A percentile compares a stretch with the other conserved stretches of the same genome.
Conservation (phyloP, 106 monocot species). For the Hemerocallis citrina region DNA sequence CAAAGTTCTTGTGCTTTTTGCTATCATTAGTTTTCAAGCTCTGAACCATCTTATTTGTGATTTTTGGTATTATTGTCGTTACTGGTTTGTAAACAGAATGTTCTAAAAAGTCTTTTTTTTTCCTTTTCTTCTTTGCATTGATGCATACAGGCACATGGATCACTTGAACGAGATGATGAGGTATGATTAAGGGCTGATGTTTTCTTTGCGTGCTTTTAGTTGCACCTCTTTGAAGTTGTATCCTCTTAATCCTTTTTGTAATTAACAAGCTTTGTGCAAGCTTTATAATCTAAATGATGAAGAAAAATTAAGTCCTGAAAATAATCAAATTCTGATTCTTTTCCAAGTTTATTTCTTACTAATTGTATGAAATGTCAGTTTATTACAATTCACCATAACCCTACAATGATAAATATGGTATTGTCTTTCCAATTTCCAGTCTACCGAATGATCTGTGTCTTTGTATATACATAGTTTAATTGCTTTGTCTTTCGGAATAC, state of each 20-base stretch:
- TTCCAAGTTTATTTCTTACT: not conserved
- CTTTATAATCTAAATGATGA: not conserved
- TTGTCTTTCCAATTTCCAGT: not conserved
- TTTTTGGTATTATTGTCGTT: no score
- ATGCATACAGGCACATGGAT: constrained; percentile 50
- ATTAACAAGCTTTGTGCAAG: not conserved
- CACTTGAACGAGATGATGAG: constrained; percentile 68
- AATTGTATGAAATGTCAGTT: not conserved
- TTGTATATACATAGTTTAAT: not conserved
- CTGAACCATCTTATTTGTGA: no score
- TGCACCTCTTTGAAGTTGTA: not conserved
- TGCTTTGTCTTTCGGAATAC: not conserved
- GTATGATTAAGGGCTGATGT: constrained; percentile 13
- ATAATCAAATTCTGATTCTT: not conserved
- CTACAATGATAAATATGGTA: not conserved
- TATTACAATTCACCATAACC: not conserved
- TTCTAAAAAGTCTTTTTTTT: not conserved
- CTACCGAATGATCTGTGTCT: not conserved
- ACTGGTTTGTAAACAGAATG: not conserved
- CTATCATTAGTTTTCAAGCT: no score
- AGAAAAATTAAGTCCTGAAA: not conserved
- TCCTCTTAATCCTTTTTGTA: not conserved
- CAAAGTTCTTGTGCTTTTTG: no score
- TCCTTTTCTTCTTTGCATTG: no score
- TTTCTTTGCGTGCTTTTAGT: constrained; percentile 1